Base-by-base conservation (phyloP, 805 yeast genomes). In the Metschnikowia colocasiae region DNA sequence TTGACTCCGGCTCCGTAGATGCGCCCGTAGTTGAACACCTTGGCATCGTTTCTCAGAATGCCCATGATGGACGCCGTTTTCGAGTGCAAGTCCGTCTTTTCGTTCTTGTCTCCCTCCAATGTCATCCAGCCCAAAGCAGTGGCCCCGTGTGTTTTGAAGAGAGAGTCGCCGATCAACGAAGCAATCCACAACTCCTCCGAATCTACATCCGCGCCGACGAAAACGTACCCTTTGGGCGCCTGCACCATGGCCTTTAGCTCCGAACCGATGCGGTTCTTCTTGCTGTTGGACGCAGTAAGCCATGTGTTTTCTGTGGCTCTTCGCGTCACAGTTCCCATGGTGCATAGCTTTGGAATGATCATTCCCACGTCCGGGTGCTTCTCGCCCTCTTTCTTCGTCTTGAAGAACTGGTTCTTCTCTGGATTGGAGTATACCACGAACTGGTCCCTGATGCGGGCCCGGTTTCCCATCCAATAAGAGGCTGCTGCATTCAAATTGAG, bases 81-180 rank as follows among this genome's bases (percentile, higher is more conserved):
- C 0, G 97, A 89, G 62, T 94, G 99, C 50, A 95, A 68, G 68
- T 94, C 99, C 0, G 99, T 95, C 4, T 94, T 95, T 46, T 86
- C 92, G 47, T 71, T 74, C 67, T 94, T 94, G 3, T 92, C 82
- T 16, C 99, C 99, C 70, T 94, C 99, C 47, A 94, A 74, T 1
- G 97, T 91, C 99, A 94, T 95, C 99, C 99, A 95, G 0, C 98
- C 97, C 46, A 95, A 78, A 0, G 98, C 96, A 0, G 98, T 89
- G 12, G 95, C 95, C 5, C 99, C 99, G 64, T 94, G 99, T 20
- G 87, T 70, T 29, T 84, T 80, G 65, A 92, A 88, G 44, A 84
- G 80, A 0, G 98, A 83, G 62, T 94, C 99, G 3, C 99, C 97
- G 27, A 92, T 83, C 20, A 95, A 69, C 16, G 97, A 86, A 0